These are phyloP conservation scores for Penicillium sp. DNA, from an alignment of 2,329 filamentous ascomycete genomes.

Conservation along the genomic window DNA sequence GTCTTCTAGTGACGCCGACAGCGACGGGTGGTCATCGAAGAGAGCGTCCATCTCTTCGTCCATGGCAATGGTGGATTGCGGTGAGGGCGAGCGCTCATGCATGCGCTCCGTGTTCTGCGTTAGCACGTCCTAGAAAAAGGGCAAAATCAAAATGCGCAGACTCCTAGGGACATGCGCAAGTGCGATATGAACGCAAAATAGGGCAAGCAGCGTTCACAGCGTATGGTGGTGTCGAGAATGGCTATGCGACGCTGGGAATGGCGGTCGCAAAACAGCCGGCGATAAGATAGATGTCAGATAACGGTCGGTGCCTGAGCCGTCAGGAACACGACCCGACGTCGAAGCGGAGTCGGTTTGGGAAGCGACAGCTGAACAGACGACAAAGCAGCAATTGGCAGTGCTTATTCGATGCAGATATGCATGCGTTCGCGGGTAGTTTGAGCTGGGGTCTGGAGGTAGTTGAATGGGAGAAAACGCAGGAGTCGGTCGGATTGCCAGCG, in stretches of 20 bases:
- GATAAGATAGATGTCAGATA: background rate
- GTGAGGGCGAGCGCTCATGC: constrained; percentile 20
- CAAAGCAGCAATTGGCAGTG: background rate
- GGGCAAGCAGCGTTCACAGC: background rate
- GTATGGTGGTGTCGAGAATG: background rate
- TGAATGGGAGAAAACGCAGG: background rate
- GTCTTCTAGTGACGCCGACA: constrained; percentile 59
- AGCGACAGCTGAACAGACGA: too few species aligned
- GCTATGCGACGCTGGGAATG: background rate
- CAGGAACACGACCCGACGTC: background rate
- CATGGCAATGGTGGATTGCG: constrained; percentile 36
- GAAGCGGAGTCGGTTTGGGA: background rate
- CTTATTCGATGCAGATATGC: background rate
- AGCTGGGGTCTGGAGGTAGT: background rate
- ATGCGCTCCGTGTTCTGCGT: background rate
- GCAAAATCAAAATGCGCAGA: background rate
- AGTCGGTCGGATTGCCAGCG: background rate
- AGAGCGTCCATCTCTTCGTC: constrained; percentile 45
- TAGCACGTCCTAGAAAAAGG: background rate
- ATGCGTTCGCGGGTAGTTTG: background rate
- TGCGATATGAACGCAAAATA: background rate
- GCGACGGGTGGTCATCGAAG: constrained; percentile 57
- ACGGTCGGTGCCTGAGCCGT: background rate
- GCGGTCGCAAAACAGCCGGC: background rate
- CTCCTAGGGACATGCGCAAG: background rate